phyloP scores from a whole-genome alignment of 169 alveolate genomes.

The Besnoitia besnoiti region DNA sequence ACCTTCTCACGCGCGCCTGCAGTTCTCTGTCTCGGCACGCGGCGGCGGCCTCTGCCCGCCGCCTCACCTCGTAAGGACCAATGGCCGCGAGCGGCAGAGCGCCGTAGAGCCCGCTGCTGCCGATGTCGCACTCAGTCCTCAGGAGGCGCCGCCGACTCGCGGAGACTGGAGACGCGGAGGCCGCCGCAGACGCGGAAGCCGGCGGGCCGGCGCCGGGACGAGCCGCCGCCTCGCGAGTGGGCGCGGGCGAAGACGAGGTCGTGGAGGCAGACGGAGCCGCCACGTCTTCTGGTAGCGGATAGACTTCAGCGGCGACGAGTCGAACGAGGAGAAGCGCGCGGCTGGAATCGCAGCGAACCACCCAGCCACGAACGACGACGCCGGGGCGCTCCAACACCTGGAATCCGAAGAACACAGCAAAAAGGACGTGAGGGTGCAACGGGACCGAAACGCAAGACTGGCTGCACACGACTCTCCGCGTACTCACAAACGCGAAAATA shows the following conservation, averaged over 20 bases:
- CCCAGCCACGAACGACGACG: slow-evolving; percentile 56
- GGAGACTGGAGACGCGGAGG: neutral
- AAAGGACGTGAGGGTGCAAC: neutral
- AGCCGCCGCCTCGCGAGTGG: neutral
- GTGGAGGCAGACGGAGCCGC: neutral
- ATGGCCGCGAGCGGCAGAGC: slow-evolving; percentile 56
- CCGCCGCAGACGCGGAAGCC: neutral
- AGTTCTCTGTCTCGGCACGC: too few species aligned
- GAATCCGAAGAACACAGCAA: neutral
- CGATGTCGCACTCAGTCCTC: slow-evolving; percentile 52
- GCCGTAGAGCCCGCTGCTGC: slow-evolving; percentile 62
- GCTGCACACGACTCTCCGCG: neutral
- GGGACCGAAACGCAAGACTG: neutral
- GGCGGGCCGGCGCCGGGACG: neutral
- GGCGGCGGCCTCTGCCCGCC: neutral
- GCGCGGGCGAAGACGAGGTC: neutral
- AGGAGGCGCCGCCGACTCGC: slow-evolving; percentile 24
- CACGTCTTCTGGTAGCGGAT: too few species aligned
- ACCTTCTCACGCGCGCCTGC: too few species aligned
- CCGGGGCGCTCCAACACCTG: slow-evolving; percentile 27
- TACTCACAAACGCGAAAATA: too few species aligned
- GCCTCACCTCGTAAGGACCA: slow-evolving; percentile 37
- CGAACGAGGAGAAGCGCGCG: slow-evolving; percentile 53
- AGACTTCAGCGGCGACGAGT: slow-evolving; percentile 50
- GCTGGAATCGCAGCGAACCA: slow-evolving; percentile 53